A percentile compares a stretch with the other conserved stretches of the same genome.
phyloP scores from a whole-genome alignment of 139 green algal species.

The Haematococcus lacustris region DNA sequence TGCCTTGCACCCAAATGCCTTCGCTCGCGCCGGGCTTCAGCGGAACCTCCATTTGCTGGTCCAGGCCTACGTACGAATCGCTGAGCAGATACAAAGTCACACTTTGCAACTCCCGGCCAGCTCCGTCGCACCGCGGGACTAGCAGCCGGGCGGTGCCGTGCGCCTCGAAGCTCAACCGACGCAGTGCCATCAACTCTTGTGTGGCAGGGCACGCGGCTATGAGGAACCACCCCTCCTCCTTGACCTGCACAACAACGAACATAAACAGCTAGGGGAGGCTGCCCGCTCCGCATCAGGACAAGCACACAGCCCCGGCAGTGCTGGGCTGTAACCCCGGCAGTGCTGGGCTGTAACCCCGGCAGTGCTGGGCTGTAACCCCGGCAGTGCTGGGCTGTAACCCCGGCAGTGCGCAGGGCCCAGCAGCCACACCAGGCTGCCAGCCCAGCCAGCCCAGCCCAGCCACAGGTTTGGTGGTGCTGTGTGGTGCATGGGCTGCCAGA shows the following conservation, averaged over 20 bases:
- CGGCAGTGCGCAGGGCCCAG: neutral
- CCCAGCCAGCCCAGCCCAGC: too few relatives aligned
- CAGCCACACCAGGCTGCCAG: neutral
- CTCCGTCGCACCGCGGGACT: conserved; percentile 10
- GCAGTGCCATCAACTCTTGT: conserved; percentile 74
- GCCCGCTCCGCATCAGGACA: neutral
- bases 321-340: neutral
- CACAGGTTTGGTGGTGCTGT: too few relatives aligned
- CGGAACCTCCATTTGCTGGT: conserved; percentile 47
- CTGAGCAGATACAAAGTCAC: conserved; percentile 66
- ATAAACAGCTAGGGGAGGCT: neutral
- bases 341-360: neutral
- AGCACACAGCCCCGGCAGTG: neutral
- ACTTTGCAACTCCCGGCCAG: conserved; percentile 17
- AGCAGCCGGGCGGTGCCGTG: conserved; percentile 4
- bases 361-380: neutral
- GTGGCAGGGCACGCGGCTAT: conserved; percentile 54
- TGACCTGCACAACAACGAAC: conserved; percentile 28
- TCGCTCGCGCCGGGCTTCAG: conserved; percentile 8
- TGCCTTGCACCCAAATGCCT: too few relatives aligned
- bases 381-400: neutral
- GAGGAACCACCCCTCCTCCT: conserved; percentile 97
- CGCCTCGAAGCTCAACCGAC: conserved; percentile 44
- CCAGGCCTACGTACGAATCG: conserved; percentile 85
- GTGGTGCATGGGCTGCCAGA: too few relatives aligned